Conservation (phyloP, 2,329 filamentous ascomycete species). For the Coniella lustricola region DNA sequence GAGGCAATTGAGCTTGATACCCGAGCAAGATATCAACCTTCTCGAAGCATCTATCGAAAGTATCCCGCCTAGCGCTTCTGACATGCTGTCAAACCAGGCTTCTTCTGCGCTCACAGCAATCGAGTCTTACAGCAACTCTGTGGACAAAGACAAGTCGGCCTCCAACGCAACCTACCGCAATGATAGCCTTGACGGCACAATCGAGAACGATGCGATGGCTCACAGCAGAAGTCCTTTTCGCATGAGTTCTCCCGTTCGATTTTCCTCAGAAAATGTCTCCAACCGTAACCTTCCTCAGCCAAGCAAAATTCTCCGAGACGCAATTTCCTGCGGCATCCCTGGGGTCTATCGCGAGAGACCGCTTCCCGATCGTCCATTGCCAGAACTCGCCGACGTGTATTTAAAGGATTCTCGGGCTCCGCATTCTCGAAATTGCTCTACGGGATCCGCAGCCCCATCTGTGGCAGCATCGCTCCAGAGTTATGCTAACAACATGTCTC, state of each 20-base stretch:
- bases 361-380: slow-evolving; percentile 24
- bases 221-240: slow-evolving; percentile 6
- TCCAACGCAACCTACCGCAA: slow-evolving; percentile 6
- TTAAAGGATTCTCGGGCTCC: slow-evolving; percentile 5
- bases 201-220: neutral
- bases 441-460: slow-evolving; percentile 10
- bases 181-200: neutral
- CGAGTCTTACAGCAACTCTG: neutral
- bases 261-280: slow-evolving; percentile 10
- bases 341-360: slow-evolving; percentile 22
- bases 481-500: slow-evolving; percentile 10
- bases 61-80: neutral
- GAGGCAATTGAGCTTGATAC: slow-evolving; percentile 39
- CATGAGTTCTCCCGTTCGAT: slow-evolving; percentile 5
- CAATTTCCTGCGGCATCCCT: slow-evolving; percentile 10
- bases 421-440: slow-evolving; percentile 15
- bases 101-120: neutral
- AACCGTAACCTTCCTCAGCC: slow-evolving; percentile 23
- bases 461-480: slow-evolving; percentile 13
- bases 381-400: slow-evolving; percentile 1
- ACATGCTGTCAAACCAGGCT: neutral
- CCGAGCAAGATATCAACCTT: slow-evolving; percentile 18
- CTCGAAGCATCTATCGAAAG: slow-evolving; percentile 1
- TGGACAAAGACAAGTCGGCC: slow-evolving; percentile 4
- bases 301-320: slow-evolving; percentile 25